These are phyloP conservation scores for Aureobasidium sp. DNA, from an alignment of 2,329 filamentous ascomycete species.

Conservation along the genomic window DNA sequence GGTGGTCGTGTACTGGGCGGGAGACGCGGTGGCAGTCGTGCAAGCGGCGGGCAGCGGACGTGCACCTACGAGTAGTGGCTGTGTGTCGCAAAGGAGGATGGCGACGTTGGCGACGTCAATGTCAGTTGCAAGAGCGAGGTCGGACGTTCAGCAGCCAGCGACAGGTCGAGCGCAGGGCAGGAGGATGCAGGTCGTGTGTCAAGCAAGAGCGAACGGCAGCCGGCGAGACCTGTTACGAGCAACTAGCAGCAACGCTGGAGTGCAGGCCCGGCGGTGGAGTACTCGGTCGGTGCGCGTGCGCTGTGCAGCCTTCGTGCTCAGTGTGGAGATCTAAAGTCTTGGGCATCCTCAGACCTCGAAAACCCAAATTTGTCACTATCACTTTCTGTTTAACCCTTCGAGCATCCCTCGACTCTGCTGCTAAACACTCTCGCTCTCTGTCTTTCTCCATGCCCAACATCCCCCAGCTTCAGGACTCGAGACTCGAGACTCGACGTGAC, in stretches of 20 bases:
- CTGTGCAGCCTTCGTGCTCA: neutral
- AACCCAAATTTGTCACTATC: neutral
- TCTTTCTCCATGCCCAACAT: neutral
- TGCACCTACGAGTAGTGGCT: neutral
- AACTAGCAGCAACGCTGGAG: neutral
- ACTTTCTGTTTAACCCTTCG: neutral
- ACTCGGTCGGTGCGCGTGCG: neutral
- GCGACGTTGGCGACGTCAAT: neutral
- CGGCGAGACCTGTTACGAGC: neutral
- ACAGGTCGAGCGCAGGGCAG: neutral
- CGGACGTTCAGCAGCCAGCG: neutral
- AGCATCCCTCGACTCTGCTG: neutral
- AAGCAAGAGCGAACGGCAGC: neutral
- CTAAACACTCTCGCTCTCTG: neutral
- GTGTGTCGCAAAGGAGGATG: neutral
- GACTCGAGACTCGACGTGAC: neutral
- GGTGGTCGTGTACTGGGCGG: neutral
- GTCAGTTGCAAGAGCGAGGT: neutral
- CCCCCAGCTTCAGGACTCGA: neutral
- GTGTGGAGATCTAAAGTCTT: neutral
- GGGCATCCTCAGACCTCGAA: neutral
- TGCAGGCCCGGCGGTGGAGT: neutral
- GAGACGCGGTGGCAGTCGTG: neutral
- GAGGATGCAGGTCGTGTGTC: neutral
- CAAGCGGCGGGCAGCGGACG: neutral